Base-by-base conservation (phyloP, 345 rosid genomes). In the Murraya paniculata region DNA sequence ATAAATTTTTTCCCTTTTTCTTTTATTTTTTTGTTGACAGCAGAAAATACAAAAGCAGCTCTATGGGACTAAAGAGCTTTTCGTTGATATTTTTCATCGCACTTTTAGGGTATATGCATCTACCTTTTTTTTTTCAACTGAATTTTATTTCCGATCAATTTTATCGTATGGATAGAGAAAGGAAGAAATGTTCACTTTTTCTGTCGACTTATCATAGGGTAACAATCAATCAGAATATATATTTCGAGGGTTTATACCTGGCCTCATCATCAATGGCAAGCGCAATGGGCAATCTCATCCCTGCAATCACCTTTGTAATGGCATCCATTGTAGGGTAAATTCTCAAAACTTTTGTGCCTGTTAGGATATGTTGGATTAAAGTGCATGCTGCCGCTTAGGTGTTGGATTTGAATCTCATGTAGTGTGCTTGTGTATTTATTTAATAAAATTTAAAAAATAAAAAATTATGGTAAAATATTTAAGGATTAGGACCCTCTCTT, bases 211-310 rank as follows among this genome's bases (percentile, higher is more conserved):
- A 39, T 2, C n/a, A 66, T 80, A 88, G 91, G 7, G 83, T 83
- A 38, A 80, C 88, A 0, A 56, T 80, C 28, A 83, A 86, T 79
- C 91, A 88, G 80, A 86, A 80, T 75, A 8, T 75, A 5, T 88
- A 4, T 38, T 80, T 75, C 30, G 85, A 83, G 71, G 91, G 91
- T 1, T 33, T 88, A 16, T 84, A 78, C 53, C 79, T 86, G n/a
- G 84, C 88, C 18, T 84, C 91, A 2, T 78, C 91, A 7, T 81
- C 91, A 2, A 64, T 85, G 27, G 89, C 84, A 19, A 83, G 83
- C 25, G 91, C 91, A 30, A 78, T 78, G 71, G 60, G 53, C 16
- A 88, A 88, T 80, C 81, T 86, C 9, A 36, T 83, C 66, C 89
- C 87, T 6, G 89, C 85, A 35, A 57, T 85, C 74, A 88, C 91